Evolutionary conservation across 2,329 filamentous ascomycete species (phyloP).

Genomic region (Phialophora verrucosa): DNA sequence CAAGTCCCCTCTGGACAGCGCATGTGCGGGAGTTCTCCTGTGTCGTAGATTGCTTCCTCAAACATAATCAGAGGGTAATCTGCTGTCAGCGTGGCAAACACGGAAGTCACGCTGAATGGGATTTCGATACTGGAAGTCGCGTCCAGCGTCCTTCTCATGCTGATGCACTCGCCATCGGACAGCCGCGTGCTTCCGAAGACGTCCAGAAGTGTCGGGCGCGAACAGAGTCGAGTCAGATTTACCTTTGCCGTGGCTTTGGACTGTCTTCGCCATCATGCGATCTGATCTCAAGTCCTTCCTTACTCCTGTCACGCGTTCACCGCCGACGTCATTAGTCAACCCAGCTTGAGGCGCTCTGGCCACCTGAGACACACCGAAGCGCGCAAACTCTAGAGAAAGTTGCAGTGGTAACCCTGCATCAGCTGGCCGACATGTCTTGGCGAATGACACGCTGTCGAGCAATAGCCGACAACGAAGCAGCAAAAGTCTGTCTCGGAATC

Average conservation of each 20-base stretch:
- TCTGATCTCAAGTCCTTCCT: not conserved
- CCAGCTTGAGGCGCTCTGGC: not conserved
- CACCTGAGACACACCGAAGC: not conserved
- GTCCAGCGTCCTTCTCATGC: not conserved
- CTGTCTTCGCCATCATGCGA: not conserved
- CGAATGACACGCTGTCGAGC: not conserved
- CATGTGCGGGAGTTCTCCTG: not conserved
- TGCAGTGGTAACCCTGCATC: not conserved
- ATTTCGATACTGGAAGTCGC: not conserved
- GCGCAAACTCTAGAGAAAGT: not conserved
- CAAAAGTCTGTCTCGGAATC: slow-evolving; percentile 18
- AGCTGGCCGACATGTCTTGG: not conserved
- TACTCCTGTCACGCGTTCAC: not conserved
- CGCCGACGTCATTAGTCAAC: not conserved
- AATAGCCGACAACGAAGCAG: slow-evolving; percentile 1
- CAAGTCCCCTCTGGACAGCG: not conserved
- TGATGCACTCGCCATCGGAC: slow-evolving; percentile 10
- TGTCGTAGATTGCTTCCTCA: not conserved
- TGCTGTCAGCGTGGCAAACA: slow-evolving; percentile 22
- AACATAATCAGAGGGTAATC: not conserved
- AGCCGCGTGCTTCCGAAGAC: slow-evolving; percentile 8
- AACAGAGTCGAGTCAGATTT: slow-evolving; percentile 2
- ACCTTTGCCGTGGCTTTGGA: not conserved
- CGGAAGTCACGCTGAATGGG: not conserved
- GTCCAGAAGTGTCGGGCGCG: not conserved